Evolutionary conservation across 1,284 basidiomycete genomes (phyloP), one percentile per base, ranked within the genome.

Genomic region (Sporisorium sorghi): DNA sequence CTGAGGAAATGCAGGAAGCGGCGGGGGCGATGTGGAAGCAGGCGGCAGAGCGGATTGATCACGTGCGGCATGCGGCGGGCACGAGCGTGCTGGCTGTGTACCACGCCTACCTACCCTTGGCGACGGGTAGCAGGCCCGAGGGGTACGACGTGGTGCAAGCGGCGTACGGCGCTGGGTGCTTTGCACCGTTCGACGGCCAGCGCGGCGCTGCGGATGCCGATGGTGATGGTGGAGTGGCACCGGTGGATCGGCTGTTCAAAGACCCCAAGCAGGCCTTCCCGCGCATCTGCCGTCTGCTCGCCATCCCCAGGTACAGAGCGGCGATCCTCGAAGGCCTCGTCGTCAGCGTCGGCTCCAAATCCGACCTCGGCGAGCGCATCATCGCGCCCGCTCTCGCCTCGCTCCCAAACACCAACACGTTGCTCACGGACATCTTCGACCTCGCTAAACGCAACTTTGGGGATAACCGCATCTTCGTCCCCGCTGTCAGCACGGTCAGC

Each of bases 41-140:
- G 83, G 91, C 92, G 8, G 90, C 93, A 17, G 96, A 98, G 85
- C 88, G 94, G 70, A 89, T 98, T 26, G 94, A 97, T 82, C 92
- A 92, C 77, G 92, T 98, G 32, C 89, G 95, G 33, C 90, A 91
- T 62, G 89, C 89, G 43, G 91, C 93, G 2, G 93, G 93, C 23
- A 79, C 78, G 3, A 85, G 87, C 14, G 60, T 75, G 5, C 40
- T 76, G 11, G 58, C 57, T 3, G 55, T 68, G 9, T 75, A 73
- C 33, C 28, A 24, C 7, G 68, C 63, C 2, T 62, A 62, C 15
- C 9, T 30, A 19, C 14, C 7, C 5, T 24, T 32, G 1, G 14
- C 17, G 21, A 15, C 11, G 1, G 26, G 26, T 0, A 5, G 17
- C 2, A 51, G 49, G 19, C 69, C 69, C 3, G 8, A 15, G 1